Evolutionary conservation across 495 filamentous ascomycete species (phyloP), one percentile per base, ranked within the genome.

Genomic region (Daldinia caldariorum): DNA sequence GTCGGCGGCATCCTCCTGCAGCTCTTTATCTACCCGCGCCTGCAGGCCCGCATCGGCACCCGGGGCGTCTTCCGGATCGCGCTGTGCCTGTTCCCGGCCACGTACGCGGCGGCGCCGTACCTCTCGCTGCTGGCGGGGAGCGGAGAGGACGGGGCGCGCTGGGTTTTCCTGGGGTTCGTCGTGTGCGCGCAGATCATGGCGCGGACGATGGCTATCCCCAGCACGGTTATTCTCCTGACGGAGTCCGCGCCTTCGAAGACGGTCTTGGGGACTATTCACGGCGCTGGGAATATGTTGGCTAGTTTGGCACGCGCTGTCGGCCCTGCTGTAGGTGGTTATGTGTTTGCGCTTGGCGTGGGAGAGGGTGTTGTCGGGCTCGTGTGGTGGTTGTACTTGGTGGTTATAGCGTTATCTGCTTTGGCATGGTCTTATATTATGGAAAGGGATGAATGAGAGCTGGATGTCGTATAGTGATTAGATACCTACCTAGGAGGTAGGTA

Each of bases 191-290:
- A 93, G 74, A 90, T 93, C 26, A 77, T 88, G 16, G 92, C 89
- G 0, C 83, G 90, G 45, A 92, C 90, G 4, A 92, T 93, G 71
- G 88, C 88, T 2, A 80, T 91, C 0, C 91, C 91, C 0, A 86
- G 85, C 5, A 86, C 86, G 1, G 85, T 90, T 0, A 92, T 93
- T 13, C 77, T 94, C 0, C 81, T 93, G 0, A 92, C 89, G 14
- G 92, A 93, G 66, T 82, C 83, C 13, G 86, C 88, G n/a, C 88
- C 90, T 2, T 80, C 87, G 41, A 84, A 86, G 4, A 80, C 72
- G 5, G 83, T 91, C 2, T 75, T 93, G 7, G 90, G 90, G 0
- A 92, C 89, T 0, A 81, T 94, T 0, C 89, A 93, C 66, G 91
- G 91, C 0, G 81, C 89, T 0, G 90, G 87, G 3, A 89, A 90